phyloP scores from a whole-genome alignment of 148 eudicot genomes.

The Oxyria digyna region DNA sequence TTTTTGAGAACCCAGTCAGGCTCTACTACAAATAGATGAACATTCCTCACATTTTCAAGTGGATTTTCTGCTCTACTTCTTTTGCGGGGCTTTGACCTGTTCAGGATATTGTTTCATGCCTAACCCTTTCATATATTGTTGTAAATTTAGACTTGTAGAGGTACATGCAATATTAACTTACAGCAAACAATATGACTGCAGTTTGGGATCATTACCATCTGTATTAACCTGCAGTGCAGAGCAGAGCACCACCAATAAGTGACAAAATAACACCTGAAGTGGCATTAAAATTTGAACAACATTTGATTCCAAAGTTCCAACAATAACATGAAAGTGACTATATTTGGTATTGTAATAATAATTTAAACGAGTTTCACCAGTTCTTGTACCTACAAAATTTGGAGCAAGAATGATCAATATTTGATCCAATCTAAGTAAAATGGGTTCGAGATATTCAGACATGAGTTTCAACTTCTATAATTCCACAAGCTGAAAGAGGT shows the following conservation, averaged over 20 bases:
- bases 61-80: constrained; percentile 45
- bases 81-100: constrained; percentile 63
- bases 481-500: background rate
- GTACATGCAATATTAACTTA: constrained; percentile 20
- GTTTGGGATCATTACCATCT: constrained; percentile 53
- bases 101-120: constrained; percentile 11
- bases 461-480: background rate
- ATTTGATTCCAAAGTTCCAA: background rate
- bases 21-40: constrained; percentile 54
- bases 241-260: background rate
- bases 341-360: background rate
- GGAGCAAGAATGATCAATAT: background rate
- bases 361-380: background rate
- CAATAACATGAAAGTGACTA: background rate
- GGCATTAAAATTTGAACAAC: background rate
- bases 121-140: background rate
- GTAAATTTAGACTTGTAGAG: background rate
- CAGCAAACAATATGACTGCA: constrained; percentile 58
- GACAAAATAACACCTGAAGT: background rate
- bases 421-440: background rate
- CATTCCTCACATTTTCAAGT: constrained; percentile 44
- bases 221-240: constrained; percentile 42
- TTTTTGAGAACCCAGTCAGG: constrained; percentile 25
- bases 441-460: background rate
- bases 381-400: background rate